These are phyloP conservation scores for Mucor saturninus DNA, from an alignment of 371 early-diverging fungal species.

Conservation along the genomic window DNA sequence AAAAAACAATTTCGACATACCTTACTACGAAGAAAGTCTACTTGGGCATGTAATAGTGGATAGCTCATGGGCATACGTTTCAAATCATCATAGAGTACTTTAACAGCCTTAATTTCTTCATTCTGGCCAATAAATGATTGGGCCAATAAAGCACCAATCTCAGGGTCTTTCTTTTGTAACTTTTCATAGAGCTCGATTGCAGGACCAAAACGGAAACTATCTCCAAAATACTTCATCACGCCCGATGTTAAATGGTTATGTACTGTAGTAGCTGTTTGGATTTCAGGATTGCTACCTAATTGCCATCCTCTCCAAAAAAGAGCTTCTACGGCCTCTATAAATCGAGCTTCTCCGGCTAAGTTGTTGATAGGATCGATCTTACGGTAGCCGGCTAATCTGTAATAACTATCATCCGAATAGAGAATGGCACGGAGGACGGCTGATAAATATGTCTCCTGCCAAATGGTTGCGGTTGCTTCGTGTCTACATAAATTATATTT, in stretches of 20 bases:
- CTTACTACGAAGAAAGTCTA: slow-evolving; percentile 83
- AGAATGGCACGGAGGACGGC: slow-evolving; percentile 88
- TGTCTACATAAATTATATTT: slow-evolving; percentile 35
- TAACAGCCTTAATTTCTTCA: slow-evolving; percentile 90
- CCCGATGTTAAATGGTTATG: slow-evolving; percentile 86
- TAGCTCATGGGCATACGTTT: slow-evolving; percentile 82
- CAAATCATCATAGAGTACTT: slow-evolving; percentile 80
- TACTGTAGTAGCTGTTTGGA: slow-evolving; percentile 87
- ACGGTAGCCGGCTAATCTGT: slow-evolving; percentile 78
- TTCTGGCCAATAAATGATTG: slow-evolving; percentile 77
- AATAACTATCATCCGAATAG: slow-evolving; percentile 82
- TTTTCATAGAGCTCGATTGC: slow-evolving; percentile 82
- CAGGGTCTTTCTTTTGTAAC: slow-evolving; percentile 83
- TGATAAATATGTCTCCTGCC: slow-evolving; percentile 91
- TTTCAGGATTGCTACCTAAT: slow-evolving; percentile 92
- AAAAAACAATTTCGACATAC: slow-evolving; percentile 17
- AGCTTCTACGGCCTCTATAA: slow-evolving; percentile 83
- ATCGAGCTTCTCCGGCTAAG: slow-evolving; percentile 71
- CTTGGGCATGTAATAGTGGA: slow-evolving; percentile 84
- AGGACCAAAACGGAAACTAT: slow-evolving; percentile 77
- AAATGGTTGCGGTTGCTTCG: slow-evolving; percentile 81
- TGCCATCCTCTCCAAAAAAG: slow-evolving; percentile 92
- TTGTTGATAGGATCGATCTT: slow-evolving; percentile 84
- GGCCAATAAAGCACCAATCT: slow-evolving; percentile 87
- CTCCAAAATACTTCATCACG: slow-evolving; percentile 86